Conservation (phyloP, 768 basidiomycete genomes). For the Russula sp. region DNA sequence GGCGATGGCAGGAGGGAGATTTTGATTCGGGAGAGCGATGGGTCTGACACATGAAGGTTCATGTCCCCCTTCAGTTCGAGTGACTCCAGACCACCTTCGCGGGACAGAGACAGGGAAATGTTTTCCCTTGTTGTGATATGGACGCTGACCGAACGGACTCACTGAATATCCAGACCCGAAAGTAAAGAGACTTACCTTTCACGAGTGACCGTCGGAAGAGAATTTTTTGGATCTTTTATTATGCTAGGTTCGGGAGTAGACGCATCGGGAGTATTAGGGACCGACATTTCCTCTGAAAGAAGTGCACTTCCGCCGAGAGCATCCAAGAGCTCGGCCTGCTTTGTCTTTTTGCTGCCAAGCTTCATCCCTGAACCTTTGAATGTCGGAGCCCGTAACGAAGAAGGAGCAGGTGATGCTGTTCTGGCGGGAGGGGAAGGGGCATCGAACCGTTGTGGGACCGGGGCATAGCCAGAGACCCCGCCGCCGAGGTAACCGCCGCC, state of each 20-base stretch:
- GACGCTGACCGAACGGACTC: slow-evolving; percentile 42
- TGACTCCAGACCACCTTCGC: slow-evolving; percentile 84
- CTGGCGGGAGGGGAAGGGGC: slow-evolving; percentile 43
- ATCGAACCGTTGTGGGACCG: slow-evolving; percentile 64
- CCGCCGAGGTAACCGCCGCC: slow-evolving; percentile 58
- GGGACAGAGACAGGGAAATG: slow-evolving; percentile 70
- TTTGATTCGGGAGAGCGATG: slow-evolving; percentile 62
- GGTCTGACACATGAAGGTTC: slow-evolving; percentile 80
- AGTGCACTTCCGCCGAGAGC: slow-evolving; percentile 76
- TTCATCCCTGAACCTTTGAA: slow-evolving; percentile 98
- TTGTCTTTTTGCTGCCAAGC: slow-evolving; percentile 85
- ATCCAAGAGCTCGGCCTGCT: slow-evolving; percentile 81
- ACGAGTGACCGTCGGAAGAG: slow-evolving; percentile 64
- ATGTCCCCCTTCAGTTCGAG: slow-evolving; percentile 94
- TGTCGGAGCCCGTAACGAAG: slow-evolving; percentile 55
- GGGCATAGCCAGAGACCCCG: slow-evolving; percentile 60
- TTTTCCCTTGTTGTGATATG: slow-evolving; percentile 83
- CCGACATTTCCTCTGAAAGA: slow-evolving; percentile 46
- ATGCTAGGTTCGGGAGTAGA: slow-evolving; percentile 39
- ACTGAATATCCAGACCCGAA: not conserved
- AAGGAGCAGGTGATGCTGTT: slow-evolving; percentile 40
- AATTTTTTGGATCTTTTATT: slow-evolving; percentile 48
- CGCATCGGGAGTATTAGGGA: slow-evolving; percentile 44
- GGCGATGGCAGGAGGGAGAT: slow-evolving; percentile 53
- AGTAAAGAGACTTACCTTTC: slow-evolving; percentile 48